A percentile compares a stretch with the other conserved stretches of the same genome.
Evolutionary conservation across 495 filamentous ascomycete genomes (phyloP).

Genomic region (Penicillium atrosanguineum): DNA sequence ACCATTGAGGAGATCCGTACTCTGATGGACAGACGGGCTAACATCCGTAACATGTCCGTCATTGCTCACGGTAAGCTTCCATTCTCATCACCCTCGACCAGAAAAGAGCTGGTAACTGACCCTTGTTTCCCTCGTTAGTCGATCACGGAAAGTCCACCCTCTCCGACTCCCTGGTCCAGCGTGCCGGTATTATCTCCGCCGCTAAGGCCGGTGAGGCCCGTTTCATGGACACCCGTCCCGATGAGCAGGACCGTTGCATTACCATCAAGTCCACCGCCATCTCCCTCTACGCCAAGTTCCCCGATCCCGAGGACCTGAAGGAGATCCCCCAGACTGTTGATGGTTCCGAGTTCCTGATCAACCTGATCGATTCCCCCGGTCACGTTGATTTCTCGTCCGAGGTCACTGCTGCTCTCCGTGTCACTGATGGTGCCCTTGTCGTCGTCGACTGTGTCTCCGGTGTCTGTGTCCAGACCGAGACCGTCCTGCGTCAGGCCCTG

Average conservation of each 20-base stretch:
- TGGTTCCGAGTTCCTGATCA: constrained; percentile 97
- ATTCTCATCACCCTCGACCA: not conserved
- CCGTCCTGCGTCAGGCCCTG: constrained; percentile 97
- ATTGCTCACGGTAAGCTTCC: constrained; percentile 87
- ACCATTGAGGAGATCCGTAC: constrained; percentile 64
- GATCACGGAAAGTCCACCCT: constrained; percentile 99
- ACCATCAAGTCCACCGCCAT: constrained; percentile 99
- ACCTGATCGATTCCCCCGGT: constrained; percentile 99
- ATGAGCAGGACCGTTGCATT: constrained; percentile 99
- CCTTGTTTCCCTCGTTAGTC: constrained; percentile 49
- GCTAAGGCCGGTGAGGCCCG: constrained; percentile 94
- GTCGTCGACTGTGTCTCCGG: constrained; percentile 99
- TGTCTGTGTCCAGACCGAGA: constrained; percentile 99
- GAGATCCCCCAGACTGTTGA: constrained; percentile 87
- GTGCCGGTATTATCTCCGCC: constrained; percentile 98
- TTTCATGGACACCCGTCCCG: constrained; percentile 94
- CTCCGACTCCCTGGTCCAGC: constrained; percentile 97
- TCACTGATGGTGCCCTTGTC: constrained; percentile 98
- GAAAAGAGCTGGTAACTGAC: not conserved
- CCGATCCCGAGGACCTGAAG: constrained; percentile 84
- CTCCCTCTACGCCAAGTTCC: constrained; percentile 88
- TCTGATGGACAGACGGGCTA: constrained; percentile 96
- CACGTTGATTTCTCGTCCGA: constrained; percentile 99
- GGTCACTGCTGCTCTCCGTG: constrained; percentile 98
- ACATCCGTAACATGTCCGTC: constrained; percentile 99